phyloP scores from a whole-genome alignment of 805 yeast genomes.

The Wickerhamiella qilinensis region DNA sequence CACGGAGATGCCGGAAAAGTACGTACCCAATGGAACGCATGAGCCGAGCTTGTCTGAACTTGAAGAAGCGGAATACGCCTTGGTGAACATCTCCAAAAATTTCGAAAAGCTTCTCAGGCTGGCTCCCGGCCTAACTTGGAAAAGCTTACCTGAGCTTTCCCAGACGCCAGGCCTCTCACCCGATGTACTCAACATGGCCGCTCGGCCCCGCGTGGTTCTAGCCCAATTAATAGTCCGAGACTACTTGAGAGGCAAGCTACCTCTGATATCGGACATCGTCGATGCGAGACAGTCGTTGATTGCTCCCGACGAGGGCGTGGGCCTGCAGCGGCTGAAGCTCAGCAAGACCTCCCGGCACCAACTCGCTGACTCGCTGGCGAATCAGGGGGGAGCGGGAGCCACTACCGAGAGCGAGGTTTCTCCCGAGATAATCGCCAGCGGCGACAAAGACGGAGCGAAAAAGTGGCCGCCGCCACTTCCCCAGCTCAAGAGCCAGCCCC shows the following conservation, averaged over 20 bases:
- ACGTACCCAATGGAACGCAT: too few relatives aligned
- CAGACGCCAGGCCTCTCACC: constrained; percentile 20
- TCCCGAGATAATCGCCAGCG: neutral
- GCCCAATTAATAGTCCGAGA: constrained; percentile 45
- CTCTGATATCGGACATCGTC: constrained; percentile 39
- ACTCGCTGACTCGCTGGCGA: neutral
- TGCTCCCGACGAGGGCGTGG: neutral
- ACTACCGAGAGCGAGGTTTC: neutral
- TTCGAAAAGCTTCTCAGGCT: constrained; percentile 34
- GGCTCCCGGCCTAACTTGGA: constrained; percentile 35
- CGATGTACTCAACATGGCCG: constrained; percentile 33
- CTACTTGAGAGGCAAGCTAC: constrained; percentile 32
- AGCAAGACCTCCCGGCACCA: neutral
- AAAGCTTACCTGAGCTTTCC: constrained; percentile 23
- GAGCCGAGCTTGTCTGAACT: too few relatives aligned
- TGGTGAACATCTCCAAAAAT: constrained; percentile 35
- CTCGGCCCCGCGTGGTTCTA: constrained; percentile 38
- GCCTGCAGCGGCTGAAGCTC: neutral
- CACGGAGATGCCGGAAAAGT: too few relatives aligned
- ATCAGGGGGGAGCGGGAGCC: neutral
- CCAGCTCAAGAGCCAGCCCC: constrained; percentile 37
- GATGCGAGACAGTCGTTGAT: neutral
- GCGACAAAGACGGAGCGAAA: constrained; percentile 3
- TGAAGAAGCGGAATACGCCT: constrained; percentile 32
- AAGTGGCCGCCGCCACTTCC: constrained; percentile 59